Base-by-base conservation (phyloP, 257 asterid genomes). In the Lantana camara region DNA sequence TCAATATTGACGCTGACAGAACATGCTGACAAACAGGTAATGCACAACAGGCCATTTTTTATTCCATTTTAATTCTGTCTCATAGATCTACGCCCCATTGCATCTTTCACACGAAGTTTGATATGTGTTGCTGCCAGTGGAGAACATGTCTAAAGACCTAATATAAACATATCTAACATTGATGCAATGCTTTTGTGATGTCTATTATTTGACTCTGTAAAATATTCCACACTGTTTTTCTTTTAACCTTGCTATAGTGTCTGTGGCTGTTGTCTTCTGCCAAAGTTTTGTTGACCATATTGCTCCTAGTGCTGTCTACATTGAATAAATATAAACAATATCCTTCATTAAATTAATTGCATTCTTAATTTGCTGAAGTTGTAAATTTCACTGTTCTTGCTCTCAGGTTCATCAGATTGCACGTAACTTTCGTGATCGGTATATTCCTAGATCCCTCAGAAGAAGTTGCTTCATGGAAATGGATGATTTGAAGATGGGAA, bases 321-420 rank as follows among this genome's bases (percentile, higher is more conserved):
- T 27, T 27, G 32, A 27, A 2, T 27, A 27, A n/a, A 5, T 27
- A 27, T 27, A 27, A 27, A 2, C 4, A 27, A 27, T n/a, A n/a
- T 27, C 32, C 32, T 27, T 27, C 32, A 27, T 27, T 27, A 27
- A 2, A 27, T 27, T 27, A 27, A 5, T 27, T 27, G 32, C 32
- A 27, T 27, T 27, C 32, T 27, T n/a, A n/a, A n/a, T n/a, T 27
- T 27, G 32, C 4, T 27, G 66, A 75, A 73, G 46, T 68, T 71
- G 29, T 63, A 15, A 54, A 47, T 58, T 45, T 66, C 16, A 24
- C 63, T 24, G 53, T 38, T 51, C 60, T 47, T 70, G 60, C 69
- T 69, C 57, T 55, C 85, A 91, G 98, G 95, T 85, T 76, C 95
- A 91, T 84, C 95, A 91, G 76, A 91, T 76, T 69, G 96, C 98